phyloP scores from a whole-genome alignment of 2,329 filamentous ascomycete species.

The Fusarium musae region DNA sequence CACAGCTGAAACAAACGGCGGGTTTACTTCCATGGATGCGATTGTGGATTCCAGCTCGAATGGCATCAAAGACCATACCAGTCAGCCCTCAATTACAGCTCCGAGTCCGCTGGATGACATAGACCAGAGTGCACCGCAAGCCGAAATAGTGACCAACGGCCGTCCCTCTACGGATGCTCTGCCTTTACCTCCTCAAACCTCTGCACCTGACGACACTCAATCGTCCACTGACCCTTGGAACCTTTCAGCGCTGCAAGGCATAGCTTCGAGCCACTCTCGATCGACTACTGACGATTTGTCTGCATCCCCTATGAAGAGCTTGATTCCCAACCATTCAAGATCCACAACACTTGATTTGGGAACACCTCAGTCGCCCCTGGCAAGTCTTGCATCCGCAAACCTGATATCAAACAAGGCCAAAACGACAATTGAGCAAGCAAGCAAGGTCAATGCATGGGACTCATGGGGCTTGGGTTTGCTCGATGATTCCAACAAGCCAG shows the following conservation, averaged over 20 bases:
- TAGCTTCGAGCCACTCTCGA: slow-evolving; percentile 25
- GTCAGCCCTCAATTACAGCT: slow-evolving; percentile 20
- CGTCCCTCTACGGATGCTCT: slow-evolving; percentile 25
- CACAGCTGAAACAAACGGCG: slow-evolving; percentile 28
- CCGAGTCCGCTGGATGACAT: slow-evolving; percentile 16
- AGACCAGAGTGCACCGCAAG: not conserved
- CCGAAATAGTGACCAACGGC: not conserved
- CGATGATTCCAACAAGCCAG: slow-evolving; percentile 18
- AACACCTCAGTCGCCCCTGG: slow-evolving; percentile 19
- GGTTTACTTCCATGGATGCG: slow-evolving; percentile 33
- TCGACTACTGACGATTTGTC: slow-evolving; percentile 32
- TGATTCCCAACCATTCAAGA: slow-evolving; percentile 21
- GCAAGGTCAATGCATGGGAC: slow-evolving; percentile 30
- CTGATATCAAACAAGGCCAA: slow-evolving; percentile 15
- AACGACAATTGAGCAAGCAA: slow-evolving; percentile 9
- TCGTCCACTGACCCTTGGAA: not conserved
- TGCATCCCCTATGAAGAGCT: slow-evolving; percentile 10
- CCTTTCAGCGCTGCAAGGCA: slow-evolving; percentile 1
- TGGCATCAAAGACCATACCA: not conserved
- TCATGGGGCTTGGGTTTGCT: slow-evolving; percentile 37
- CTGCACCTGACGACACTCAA: slow-evolving; percentile 2
- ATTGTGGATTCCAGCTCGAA: slow-evolving; percentile 1
- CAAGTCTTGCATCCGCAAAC: slow-evolving; percentile 18
- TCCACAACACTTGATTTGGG: slow-evolving; percentile 33
- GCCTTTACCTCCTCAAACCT: not conserved